phyloP scores from a whole-genome alignment of 2,329 filamentous ascomycete species.

The Colletotrichum sp. region DNA sequence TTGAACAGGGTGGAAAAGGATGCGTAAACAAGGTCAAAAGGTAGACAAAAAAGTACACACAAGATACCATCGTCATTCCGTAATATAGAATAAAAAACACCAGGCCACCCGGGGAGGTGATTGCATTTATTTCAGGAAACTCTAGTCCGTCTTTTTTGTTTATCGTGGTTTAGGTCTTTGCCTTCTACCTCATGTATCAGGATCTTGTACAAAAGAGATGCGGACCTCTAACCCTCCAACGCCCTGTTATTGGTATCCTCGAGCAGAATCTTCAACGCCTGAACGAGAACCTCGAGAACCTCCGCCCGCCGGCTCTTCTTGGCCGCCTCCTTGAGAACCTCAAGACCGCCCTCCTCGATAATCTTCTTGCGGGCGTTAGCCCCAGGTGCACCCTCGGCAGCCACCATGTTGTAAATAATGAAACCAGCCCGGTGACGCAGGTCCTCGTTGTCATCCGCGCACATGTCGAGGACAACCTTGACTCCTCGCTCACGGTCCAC shows the following conservation, averaged over 20 bases:
- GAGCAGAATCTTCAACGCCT: constrained; percentile 73
- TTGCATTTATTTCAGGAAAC: not conserved
- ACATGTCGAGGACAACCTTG: constrained; percentile 80
- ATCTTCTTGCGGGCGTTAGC: constrained; percentile 64
- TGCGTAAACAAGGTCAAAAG: not conserved
- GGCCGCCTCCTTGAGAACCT: constrained; percentile 72
- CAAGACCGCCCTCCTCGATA: constrained; percentile 66
- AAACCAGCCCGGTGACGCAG: constrained; percentile 77
- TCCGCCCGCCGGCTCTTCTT: constrained; percentile 72
- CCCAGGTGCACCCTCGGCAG: constrained; percentile 70
- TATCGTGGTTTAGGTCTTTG: not conserved
- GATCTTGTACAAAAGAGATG: not conserved
- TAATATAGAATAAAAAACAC: not conserved
- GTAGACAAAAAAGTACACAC: not conserved
- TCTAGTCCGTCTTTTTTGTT: not conserved
- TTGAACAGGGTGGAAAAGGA: constrained; percentile 59
- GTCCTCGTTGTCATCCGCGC: constrained; percentile 73
- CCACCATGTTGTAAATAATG: constrained; percentile 74
- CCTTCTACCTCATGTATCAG: constrained; percentile 8
- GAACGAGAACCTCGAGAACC: constrained; percentile 73
- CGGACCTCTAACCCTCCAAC: constrained; percentile 1
- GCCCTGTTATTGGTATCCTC: constrained; percentile 33
- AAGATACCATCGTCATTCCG: constrained; percentile 4
- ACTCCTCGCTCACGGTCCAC: constrained; percentile 75
- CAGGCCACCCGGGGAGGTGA: not conserved